phyloP scores from a whole-genome alignment of 2,329 filamentous ascomycete species.

The Diaporthe destruens region DNA sequence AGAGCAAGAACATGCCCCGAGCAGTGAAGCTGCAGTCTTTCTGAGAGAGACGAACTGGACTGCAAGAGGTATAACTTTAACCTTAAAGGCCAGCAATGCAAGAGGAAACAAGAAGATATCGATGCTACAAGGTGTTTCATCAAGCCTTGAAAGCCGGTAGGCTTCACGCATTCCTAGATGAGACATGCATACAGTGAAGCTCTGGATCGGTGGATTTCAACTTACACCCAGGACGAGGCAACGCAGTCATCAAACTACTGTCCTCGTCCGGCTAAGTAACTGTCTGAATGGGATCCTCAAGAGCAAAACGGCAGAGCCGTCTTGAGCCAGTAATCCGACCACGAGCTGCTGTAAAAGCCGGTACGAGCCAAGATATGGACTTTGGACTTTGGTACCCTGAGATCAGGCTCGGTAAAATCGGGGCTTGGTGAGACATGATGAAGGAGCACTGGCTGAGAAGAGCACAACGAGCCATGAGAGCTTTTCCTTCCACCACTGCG shows the following conservation, averaged over 20 bases:
- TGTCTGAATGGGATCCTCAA: neutral
- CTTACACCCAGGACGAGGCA: neutral
- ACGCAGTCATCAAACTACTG: neutral
- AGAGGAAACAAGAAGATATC: neutral
- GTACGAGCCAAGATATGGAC: neutral
- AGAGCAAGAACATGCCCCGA: neutral
- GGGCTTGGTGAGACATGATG: neutral
- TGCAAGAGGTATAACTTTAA: neutral
- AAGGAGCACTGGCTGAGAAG: neutral
- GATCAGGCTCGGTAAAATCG: neutral
- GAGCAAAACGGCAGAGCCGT: neutral
- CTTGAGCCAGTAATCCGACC: too few relatives aligned
- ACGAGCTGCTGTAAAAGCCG: neutral
- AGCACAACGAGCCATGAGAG: neutral
- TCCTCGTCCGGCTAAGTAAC: neutral
- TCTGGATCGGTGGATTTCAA: neutral
- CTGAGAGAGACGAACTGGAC: neutral
- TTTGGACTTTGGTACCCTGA: neutral
- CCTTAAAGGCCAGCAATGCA: neutral
- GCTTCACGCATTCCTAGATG: neutral
- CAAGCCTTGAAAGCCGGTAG: neutral
- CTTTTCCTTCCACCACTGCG: constrained; percentile 5
- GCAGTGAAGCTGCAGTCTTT: too few relatives aligned
- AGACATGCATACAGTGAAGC: too few relatives aligned
- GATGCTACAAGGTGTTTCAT: neutral